Conservation (phyloP, 441 rosid genomes). For the Pelargonium australe region DNA sequence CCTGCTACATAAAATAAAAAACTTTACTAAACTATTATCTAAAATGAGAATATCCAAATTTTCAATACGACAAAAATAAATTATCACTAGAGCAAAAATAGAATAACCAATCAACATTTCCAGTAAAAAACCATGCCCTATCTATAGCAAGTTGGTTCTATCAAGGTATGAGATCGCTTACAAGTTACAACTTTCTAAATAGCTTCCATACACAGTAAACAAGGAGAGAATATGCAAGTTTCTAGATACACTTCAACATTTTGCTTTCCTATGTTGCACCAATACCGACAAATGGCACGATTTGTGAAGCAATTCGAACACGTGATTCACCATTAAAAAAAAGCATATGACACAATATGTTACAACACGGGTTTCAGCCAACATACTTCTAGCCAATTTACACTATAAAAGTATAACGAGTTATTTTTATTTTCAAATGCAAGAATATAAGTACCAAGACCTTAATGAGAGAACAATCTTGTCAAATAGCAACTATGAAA, state of each 20-base stretch:
- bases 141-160: neutral
- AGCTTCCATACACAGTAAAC: neutral
- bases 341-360: too few relatives aligned
- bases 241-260: too few relatives aligned
- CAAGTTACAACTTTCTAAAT: too few relatives aligned
- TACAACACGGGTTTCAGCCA: too few relatives aligned
- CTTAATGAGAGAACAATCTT: neutral
- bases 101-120: neutral
- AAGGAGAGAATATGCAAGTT: neutral
- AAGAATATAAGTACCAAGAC: neutral
- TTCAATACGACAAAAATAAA: neutral
- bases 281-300: too few relatives aligned
- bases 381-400: neutral
- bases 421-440: neutral
- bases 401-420: neutral
- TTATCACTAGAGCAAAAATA: neutral
- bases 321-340: too few relatives aligned
- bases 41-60: neutral
- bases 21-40: neutral
- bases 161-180: neutral
- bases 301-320: too few relatives aligned
- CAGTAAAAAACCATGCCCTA: neutral
- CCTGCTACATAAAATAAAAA: conserved; percentile 36
- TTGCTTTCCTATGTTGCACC: too few relatives aligned
- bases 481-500: neutral